These are phyloP conservation scores for Withania somnifera DNA, from an alignment of 305 asterid genomes.

Conservation along the genomic window DNA sequence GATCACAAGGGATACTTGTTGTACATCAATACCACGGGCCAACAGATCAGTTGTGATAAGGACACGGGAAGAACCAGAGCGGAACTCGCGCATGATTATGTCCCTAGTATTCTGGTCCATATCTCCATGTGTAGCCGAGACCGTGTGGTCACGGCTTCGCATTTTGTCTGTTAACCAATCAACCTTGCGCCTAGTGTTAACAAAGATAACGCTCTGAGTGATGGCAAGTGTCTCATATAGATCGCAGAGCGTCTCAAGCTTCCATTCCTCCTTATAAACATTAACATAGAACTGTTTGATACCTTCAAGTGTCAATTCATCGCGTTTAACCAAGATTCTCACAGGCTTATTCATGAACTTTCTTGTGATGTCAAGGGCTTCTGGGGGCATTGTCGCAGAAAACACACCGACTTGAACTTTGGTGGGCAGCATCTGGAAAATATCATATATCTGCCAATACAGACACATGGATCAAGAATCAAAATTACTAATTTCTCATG, in stretches of 20 bases:
- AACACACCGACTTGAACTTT: constrained; percentile 22
- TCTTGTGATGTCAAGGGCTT: constrained; percentile 22
- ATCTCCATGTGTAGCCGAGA: constrained; percentile 22
- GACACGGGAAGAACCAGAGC: constrained; percentile 23
- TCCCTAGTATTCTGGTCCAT: constrained; percentile 26
- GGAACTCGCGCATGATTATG: constrained; percentile 20
- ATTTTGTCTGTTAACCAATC: constrained; percentile 23
- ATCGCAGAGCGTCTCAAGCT: constrained; percentile 15
- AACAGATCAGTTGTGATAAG: constrained; percentile 19
- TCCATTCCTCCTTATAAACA: constrained; percentile 15
- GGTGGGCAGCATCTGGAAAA: constrained; percentile 21
- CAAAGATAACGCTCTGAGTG: constrained; percentile 22
- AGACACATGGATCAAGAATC: background rate
- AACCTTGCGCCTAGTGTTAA: constrained; percentile 20
- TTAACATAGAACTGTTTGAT: constrained; percentile 19
- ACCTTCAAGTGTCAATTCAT: constrained; percentile 20
- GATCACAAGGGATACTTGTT: constrained; percentile 21
- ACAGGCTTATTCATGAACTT: constrained; percentile 23
- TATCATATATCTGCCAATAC: constrained; percentile 11
- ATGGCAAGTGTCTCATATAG: constrained; percentile 11
- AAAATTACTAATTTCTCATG: background rate
- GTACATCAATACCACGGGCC: constrained; percentile 20
- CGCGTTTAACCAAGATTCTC: constrained; percentile 21
- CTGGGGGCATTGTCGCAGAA: constrained; percentile 23
- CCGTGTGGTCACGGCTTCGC: constrained; percentile 19